A percentile compares a stretch with the other conserved stretches of the same genome.
These are phyloP conservation scores for Suillus plorans DNA, from an alignment of 768 basidiomycete genomes.

Conservation along the genomic window DNA sequence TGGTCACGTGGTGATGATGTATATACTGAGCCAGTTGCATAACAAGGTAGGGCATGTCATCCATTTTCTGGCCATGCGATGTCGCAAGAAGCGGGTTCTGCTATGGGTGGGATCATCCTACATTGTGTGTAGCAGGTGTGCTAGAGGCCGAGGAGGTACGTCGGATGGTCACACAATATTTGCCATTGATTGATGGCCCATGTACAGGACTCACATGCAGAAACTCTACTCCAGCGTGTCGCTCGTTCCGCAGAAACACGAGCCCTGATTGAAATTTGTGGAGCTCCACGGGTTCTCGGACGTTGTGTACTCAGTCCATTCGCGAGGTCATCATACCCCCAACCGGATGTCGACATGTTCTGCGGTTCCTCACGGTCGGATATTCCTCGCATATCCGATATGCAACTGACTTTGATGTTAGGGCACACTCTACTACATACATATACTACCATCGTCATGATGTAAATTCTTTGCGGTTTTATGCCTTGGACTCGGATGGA, in stretches of 20 bases:
- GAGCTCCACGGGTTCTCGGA: conserved; percentile 30
- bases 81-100: conserved; percentile 45
- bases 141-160: conserved; percentile 37
- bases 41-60: conserved; percentile 24
- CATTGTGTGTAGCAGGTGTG: conserved; percentile 53
- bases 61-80: conserved; percentile 61
- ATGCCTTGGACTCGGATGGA: conserved; percentile 45
- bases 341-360: conserved; percentile 34
- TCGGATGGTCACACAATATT: neutral
- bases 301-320: conserved; percentile 19
- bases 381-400: conserved; percentile 5
- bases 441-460: conserved; percentile 57
- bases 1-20: neutral
- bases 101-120: conserved; percentile 57
- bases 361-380: conserved; percentile 18
- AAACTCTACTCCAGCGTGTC: conserved; percentile 9
- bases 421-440: conserved; percentile 25
- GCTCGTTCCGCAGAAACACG: conserved; percentile 21
- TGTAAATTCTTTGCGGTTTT: conserved; percentile 61
- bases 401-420: conserved; percentile 13
- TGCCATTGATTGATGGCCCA: neutral
- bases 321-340: conserved; percentile 12
- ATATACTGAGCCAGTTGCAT: neutral
- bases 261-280: conserved; percentile 15
- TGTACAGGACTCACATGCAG: conserved; percentile 20